Base-by-base conservation (phyloP, 805 yeast species). In the Zygoascus tannicola region DNA sequence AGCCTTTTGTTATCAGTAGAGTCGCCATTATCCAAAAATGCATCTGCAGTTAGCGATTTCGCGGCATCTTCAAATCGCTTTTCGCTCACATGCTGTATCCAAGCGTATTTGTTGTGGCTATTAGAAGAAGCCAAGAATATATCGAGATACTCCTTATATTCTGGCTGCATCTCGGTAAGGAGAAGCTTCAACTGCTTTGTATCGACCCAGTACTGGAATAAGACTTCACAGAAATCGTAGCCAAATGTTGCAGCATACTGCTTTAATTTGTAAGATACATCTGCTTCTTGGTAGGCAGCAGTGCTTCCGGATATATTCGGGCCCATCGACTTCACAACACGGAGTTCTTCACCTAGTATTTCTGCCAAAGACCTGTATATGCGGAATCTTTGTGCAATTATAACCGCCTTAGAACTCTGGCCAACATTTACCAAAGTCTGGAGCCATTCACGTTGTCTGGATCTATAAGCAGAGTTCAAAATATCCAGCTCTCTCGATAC, bases 341-440 rank as follows among this genome's bases (percentile, higher is more conserved):
- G 26, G 51, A 75, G 64, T 42, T 67, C 69, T 32, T 66, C 66
- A n/a, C 71, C 76, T 4, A 75, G 58, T 5, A 75, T 63, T 41
- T 69, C 75, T 0, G 80, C 81, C 22, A 87, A 61, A 1, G 88
- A 76, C 28, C 74, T 65, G 53, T 80, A 70, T 56, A 87, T 94
- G 15, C 65, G 59, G 59, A 79, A 82, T 21, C 69, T 65, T 50
- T 84, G 94, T 0, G 86, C 75, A 22, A 86, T 68, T 5, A 64
- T 62, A 19, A 82, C 57, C 0, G 88, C 83, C 21, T 75, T 76
- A 5, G 67, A 64, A 32, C 70, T 68, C 39, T 74, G 65, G 5
- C 72, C 71, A 44, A 74, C 58, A n/a, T 67, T 56, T 10, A 80
- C 69, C 45, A 85, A 61, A 2, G 72, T 44, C 40, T 67, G 64